Conservation (phyloP, 208 protist genomes). For the Acanthamoeba triangularis region DNA sequence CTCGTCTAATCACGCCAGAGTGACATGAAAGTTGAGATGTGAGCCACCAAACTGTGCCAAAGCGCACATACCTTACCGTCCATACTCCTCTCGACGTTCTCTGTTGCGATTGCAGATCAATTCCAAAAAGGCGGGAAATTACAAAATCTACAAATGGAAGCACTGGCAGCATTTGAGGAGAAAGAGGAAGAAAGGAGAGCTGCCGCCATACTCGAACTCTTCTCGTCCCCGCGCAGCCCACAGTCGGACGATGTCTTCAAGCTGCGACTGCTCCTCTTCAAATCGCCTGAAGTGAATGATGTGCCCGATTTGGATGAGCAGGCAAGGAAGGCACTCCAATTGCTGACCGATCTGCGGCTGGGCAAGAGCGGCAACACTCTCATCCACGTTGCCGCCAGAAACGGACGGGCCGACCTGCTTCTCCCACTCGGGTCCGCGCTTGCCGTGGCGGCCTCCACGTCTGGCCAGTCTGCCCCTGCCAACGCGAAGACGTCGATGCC, state of each 20-base stretch:
- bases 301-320: not conserved
- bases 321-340: not conserved
- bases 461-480: not conserved
- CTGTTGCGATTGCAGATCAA: not conserved
- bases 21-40: no score
- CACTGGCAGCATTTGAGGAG: not conserved
- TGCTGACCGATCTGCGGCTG: not conserved
- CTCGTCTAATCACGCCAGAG: not conserved
- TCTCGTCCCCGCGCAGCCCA: not conserved
- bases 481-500: not conserved
- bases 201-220: not conserved
- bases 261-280: not conserved
- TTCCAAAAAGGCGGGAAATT: not conserved
- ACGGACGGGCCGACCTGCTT: constrained; percentile 16
- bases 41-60: not conserved
- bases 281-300: not conserved
- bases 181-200: not conserved
- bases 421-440: not conserved
- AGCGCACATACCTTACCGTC: not conserved
- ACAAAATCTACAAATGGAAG: not conserved
- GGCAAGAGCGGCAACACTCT: constrained; percentile 37
- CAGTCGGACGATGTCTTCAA: not conserved
- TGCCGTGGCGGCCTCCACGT: not conserved
- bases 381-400: not conserved
- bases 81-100: no score